These are phyloP conservation scores for Pyrenophora teres DNA, from an alignment of 2,329 filamentous ascomycete species.

Conservation along the genomic window DNA sequence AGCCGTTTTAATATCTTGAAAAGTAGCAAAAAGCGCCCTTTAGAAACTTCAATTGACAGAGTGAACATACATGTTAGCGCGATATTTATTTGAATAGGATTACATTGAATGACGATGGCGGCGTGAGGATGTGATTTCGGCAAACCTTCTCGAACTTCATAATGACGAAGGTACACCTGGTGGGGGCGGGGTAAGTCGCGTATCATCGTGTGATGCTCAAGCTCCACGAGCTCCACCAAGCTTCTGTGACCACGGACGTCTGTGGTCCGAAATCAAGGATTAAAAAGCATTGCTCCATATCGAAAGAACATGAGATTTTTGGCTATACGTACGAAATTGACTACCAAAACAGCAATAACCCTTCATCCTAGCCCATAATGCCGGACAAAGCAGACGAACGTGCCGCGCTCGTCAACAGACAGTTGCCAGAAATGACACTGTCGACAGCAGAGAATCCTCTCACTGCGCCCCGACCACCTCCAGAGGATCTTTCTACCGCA, in stretches of 20 bases:
- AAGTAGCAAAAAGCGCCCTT: too few species aligned
- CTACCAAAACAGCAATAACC: background rate
- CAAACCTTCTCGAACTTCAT: constrained; percentile 1
- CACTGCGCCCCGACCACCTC: constrained; percentile 50
- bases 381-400: constrained; percentile 47
- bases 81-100: too few species aligned
- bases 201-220: constrained; percentile 22
- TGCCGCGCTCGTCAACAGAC: constrained; percentile 51
- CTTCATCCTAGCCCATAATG: constrained; percentile 25
- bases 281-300: background rate
- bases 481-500: constrained; percentile 49
- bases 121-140: background rate
- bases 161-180: constrained; percentile 2
- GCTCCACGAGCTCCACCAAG: constrained; percentile 12
- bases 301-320: too few species aligned
- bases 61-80: too few species aligned
- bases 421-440: constrained; percentile 56
- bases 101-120: too few species aligned
- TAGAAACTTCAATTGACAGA: too few species aligned
- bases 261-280: constrained; percentile 17
- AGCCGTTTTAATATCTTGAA: too few species aligned
- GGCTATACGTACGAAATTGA: background rate
- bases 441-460: constrained; percentile 53
- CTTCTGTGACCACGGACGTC: constrained; percentile 12
- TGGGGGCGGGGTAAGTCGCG: constrained; percentile 16